Evolutionary conservation across 495 filamentous ascomycete species (phyloP), one percentile per base, ranked within the genome.

Genomic region (Penicillium argentinense): DNA sequence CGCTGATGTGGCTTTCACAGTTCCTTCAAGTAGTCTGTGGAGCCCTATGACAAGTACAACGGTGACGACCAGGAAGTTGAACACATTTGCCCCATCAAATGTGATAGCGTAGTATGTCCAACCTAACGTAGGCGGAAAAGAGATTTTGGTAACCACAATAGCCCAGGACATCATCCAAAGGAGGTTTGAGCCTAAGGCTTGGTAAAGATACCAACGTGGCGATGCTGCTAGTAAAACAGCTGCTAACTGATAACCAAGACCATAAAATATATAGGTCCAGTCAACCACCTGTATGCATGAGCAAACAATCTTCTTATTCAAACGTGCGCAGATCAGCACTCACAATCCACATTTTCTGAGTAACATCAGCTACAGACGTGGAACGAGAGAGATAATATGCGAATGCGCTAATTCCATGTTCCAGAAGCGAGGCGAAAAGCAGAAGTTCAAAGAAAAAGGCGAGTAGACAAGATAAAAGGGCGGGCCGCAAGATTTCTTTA

Each of bases 211-310:
- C 84, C 83, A 88, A 12, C 69, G 70, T 4, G 86, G 82, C 9
- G 67, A 61, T 0, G 85, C 87, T 0, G 86, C 84, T 2, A 88
- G 68, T 2, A 89, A 65, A 5, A 89, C 72, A 2, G 80, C 73
- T 0, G 84, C 77, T 6, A 88, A 63, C 54, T 87, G 84, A n/a
- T 76, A 82, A 12, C 73, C 76, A 18, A 79, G 38, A 0, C 81
- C 85, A 53, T 87, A 89, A 62, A 88, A 84, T 40, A 89, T 81
- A 60, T 89, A 89, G 61, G 84, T 86, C 86, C 84, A 86, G 54
- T 85, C 82, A 29, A 83, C 81, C 2, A 70, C 83, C 54, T 74
- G 42, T 22, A 34, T 13, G 38, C 4, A 16, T 9, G 39, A 22
- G n/a, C 21, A 26, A 12, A 22, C 16, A 38, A 14, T n/a, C n/a